Base-by-base conservation (phyloP, 2,329 filamentous ascomycete species). In the Xylariales sp. region DNA sequence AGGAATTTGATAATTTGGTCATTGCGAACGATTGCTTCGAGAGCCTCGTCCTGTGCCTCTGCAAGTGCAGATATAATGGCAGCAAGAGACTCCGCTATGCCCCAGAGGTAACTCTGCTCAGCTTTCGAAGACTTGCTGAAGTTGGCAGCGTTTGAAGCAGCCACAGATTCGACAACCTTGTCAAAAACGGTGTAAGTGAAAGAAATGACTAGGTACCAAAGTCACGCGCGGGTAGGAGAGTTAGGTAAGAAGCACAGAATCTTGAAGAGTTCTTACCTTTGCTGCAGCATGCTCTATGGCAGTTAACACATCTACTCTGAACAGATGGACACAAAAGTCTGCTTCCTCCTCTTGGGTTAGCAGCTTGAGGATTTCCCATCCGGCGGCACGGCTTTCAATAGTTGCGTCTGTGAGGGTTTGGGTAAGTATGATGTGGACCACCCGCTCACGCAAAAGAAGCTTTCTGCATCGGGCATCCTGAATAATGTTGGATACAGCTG, bases 271-370 rank as follows among this genome's bases (percentile, higher is more conserved):
- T 20, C 69, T 55, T 54, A 81, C 75, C 43, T 67, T 66, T 37
- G 67, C 67, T 35, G 69, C 61, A 12, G 77, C 77, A 53, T 74
- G 71, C 40, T 76, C 70, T 41, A 83, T 68, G 15, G 79, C 76
- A 19, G 74, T 77, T 42, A 85, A 51, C 12, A 83, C 59, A 54
- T 83, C 80, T 19, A 75, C 63, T 29, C 81, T 66, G 50, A 73
- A 83, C 40, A 85, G 56, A 48, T 85, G 79, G 15, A 85, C 63
- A 45, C 78, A 81, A 42, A 85, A 84, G 50, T 83, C 81, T 11
- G 73, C 65, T 48, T 82, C 80, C 55, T 85, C 81, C 51, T 82
- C 74, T 44, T 75, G 65, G 3, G 73, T 75, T 37, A 85, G 65
- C 29, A 77, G 70, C 46, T 73, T 70, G 37, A 85, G 62, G 46